These are phyloP conservation scores for Colletotrichum orbiculare DNA, from an alignment of 2,329 filamentous ascomycete species.

Conservation along the genomic window DNA sequence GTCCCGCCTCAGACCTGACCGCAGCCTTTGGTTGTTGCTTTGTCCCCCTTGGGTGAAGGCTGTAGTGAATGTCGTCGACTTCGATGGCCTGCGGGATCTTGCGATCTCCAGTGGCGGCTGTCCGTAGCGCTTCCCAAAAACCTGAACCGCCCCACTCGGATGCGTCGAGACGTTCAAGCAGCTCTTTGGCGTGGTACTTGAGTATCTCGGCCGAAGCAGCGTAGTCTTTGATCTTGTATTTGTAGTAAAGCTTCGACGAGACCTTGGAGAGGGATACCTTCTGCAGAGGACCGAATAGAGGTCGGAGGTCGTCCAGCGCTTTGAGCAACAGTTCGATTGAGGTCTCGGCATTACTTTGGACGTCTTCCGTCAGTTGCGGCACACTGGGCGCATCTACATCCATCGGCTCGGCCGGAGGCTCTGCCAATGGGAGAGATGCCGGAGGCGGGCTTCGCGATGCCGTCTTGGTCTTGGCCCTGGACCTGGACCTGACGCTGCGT, in stretches of 20 bases:
- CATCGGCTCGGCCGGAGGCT: slow-evolving; percentile 17
- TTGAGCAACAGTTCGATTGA: slow-evolving; percentile 32
- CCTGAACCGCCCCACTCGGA: slow-evolving; percentile 44
- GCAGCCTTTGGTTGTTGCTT: slow-evolving; percentile 11
- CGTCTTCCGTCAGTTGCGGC: too few relatives aligned
- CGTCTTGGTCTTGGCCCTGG: slow-evolving; percentile 30
- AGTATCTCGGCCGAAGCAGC: slow-evolving; percentile 45
- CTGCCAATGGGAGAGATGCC: too few relatives aligned
- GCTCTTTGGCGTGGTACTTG: slow-evolving; percentile 49
- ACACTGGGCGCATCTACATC: slow-evolving; percentile 22
- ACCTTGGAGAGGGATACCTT: slow-evolving; percentile 41
- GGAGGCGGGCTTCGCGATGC: slow-evolving; percentile 15
- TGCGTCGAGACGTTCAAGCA: slow-evolving; percentile 39
- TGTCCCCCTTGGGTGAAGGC: not conserved
- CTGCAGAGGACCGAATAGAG: slow-evolving; percentile 38
- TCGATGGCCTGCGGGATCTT: slow-evolving; percentile 12
- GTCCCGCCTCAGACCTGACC: not conserved
- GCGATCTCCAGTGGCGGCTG: slow-evolving; percentile 32
- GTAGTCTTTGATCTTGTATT: slow-evolving; percentile 51
- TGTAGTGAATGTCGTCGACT: slow-evolving; percentile 15
- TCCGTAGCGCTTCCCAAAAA: slow-evolving; percentile 45
- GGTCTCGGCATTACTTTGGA: too few relatives aligned
- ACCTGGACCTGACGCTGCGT: slow-evolving; percentile 25
- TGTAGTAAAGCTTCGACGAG: slow-evolving; percentile 48
- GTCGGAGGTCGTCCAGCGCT: slow-evolving; percentile 43